Base-by-base conservation (phyloP, 441 rosid species). In the Viola pubescens region DNA sequence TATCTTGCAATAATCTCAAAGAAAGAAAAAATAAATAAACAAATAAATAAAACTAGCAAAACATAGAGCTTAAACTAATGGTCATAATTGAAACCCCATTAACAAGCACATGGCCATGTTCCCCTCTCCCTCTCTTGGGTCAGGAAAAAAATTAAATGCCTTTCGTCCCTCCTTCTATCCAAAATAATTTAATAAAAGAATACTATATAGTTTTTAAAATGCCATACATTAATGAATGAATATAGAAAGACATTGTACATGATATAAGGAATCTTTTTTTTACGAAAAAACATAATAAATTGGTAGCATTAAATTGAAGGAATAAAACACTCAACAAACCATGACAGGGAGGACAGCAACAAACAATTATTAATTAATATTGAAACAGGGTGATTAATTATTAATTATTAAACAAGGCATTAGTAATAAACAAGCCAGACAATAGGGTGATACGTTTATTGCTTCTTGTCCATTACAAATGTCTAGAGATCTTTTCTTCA, bases 71-170 rank as follows among this genome's bases (percentile, higher is more conserved):
- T 62, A 74, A 75, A 70, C 54, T 44, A 73, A 73, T 79, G 80
- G 81, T 61, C 70, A 81, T 72, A 74, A 79, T 73, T 75, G 73
- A 75, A 67, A 61, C 69, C 73, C 80, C 87, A 82, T 72, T 70
- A 71, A 65, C 77, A 72, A 65, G 70, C 94, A 87, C 94, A 87
- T 87, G 94, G 76, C 54, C 72, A 53, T 81, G 94, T 75, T 86
- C 88, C 85, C 83, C 37, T 26, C 52, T 41, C 45, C 66, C 66
- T 58, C 73, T 43, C 4, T 7, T 39, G 45, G 64, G 55, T n/a
- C 53, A 40, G 61, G 60, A 12, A 54, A 7, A 45, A 59, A 53
- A 53, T 40, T 59, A 37, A 53, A 52, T 48, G 16, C 13, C 54
- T 48, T 51, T 38, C 57, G 58, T 3, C 1, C 58, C 0, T 53